Evolutionary conservation across 352 stramenopile species (phyloP), one percentile per base, ranked within the genome.

Genomic region (Phytophthora tubulina): DNA sequence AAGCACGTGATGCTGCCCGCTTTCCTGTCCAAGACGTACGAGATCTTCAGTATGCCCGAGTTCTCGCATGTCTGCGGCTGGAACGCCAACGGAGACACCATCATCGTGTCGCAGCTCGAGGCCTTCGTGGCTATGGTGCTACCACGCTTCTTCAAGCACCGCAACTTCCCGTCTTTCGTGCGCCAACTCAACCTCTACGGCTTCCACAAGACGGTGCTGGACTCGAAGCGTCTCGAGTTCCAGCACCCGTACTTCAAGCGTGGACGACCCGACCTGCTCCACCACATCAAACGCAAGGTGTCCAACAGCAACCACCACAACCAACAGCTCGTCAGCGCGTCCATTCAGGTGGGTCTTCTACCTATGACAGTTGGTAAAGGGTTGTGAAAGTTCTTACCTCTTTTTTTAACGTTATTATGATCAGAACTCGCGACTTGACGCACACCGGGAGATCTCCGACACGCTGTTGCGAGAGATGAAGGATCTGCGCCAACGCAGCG

Each of bases 151-250:
- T 97, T 97, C 64, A 98, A 98, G 78, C 93, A 98, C 79, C 88
- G 86, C 61, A 98, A 98, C 76, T 97, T 98, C 65, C 88, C 91
- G 59, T 97, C 90, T n/a, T 98, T 98, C 57, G 92, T 98, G 67
- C 91, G 94, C 14, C 94, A 98, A 79, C 81, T 98, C 33, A 98
- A 98, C 73, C 89, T 98, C 60, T 97, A 98, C 69, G 91, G 94
- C 54, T 98, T 98, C 75, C 85, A 96, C 70, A 98, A 98, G 79
- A 96, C 90, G 39, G 88, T 96, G 58, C 82, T 96, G 44, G 94
- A 98, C 77, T 96, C 93, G 45, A 97, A 96, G 74, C 85, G 89
- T 21, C 80, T 96, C n/a, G 93, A 98, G 79, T 98, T 98, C 78
- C 89, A 94, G 76, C 94, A 98, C 64, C 89, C 89, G 56, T 93